Evolutionary conservation across 352 stramenopile genomes (phyloP), one percentile per base, ranked within the genome.

Genomic region (Phytophthora hibernalis): DNA sequence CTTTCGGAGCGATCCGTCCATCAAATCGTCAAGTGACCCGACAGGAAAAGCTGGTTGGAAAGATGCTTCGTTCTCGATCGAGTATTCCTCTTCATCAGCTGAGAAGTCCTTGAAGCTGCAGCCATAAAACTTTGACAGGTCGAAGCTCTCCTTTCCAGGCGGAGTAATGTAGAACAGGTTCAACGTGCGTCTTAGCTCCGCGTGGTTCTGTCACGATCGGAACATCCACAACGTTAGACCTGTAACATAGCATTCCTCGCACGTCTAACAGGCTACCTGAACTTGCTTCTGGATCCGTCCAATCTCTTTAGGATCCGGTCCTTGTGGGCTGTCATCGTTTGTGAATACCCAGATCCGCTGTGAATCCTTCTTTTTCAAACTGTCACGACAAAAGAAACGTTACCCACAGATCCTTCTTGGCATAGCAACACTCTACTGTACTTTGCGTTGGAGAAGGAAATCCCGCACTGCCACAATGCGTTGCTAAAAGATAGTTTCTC

Each of bases 341-440:
- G 87, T 95, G 59, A 95, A 93, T 53, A 93, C 81, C 87, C 87
- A 95, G 28, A 93, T 81, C n/a, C 83, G 85, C 62, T 95, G 85
- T 28, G 81, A 85, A 62, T 95, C 85, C 59, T 91, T 91, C 68
- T 92, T 92, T 65, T 93, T 93, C n/a, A 95, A 70, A 53, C 87
- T 95, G 45, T 4, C 28, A 42, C 10, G 9, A 30, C 21, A 51
- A 12, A 58, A 20, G 26, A 47, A 42, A 52, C 6, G 31, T 68
- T 21, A 70, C 33, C 43, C 37, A 37, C 5, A 20, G n/a, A 53
- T 33, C 31, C 7, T 31, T 35, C 30, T 26, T 31, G 20, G 8
- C 9, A 11, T 47, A 60, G n/a, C 28, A 11, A 8, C 8, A 54
- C 4, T 38, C 6, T 21, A 28, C 52, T 70, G 30, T 74, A 95